Conservation (phyloP, 2,329 filamentous ascomycete genomes). For the Chalara sp. region DNA sequence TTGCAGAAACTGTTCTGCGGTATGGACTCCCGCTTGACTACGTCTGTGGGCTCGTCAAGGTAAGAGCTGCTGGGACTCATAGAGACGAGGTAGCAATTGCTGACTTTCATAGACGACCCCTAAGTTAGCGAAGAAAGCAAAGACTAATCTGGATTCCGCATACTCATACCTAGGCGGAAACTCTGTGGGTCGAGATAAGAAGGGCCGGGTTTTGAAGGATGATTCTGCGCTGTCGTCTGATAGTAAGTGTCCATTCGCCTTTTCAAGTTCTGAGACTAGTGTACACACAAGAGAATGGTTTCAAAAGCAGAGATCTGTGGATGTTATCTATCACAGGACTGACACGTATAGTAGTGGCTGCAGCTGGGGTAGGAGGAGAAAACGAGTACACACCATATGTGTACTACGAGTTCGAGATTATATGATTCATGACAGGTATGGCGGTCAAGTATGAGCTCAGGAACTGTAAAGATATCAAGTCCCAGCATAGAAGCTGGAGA, state of each 20-base stretch:
- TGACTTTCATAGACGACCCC: constrained; percentile 56
- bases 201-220: constrained; percentile 85
- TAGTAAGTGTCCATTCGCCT: neutral
- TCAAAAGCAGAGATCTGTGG: neutral
- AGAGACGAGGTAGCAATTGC: neutral
- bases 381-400: constrained; percentile 94
- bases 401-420: constrained; percentile 89
- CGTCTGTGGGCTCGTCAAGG: constrained; percentile 77
- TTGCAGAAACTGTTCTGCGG: constrained; percentile 95
- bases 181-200: constrained; percentile 89
- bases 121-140: constrained; percentile 77
- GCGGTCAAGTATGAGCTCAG: too few relatives aligned
- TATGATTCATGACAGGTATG: constrained; percentile 17
- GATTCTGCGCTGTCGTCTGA: constrained; percentile 74
- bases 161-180: constrained; percentile 95
- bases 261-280: neutral
- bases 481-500: too few relatives aligned
- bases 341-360: constrained; percentile 53
- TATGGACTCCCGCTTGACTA: constrained; percentile 92
- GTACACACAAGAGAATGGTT: too few relatives aligned
- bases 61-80: constrained; percentile 36
- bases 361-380: constrained; percentile 63
- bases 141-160: constrained; percentile 69
- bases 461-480: neutral
- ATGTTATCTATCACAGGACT: neutral